phyloP scores from a whole-genome alignment of 345 rosid species.

The Hevea brasiliensis region DNA sequence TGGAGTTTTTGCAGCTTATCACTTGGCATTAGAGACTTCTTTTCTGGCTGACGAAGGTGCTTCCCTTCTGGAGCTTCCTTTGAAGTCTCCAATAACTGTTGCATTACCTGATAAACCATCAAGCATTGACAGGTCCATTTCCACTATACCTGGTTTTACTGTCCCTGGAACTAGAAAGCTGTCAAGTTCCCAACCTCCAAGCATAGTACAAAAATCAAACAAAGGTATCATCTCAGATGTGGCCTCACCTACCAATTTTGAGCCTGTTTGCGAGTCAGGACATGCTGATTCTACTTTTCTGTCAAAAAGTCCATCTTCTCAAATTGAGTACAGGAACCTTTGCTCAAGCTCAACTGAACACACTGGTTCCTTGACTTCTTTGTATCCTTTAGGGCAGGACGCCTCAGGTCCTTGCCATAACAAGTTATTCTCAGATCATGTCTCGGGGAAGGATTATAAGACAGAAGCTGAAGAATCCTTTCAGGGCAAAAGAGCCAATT shows the following conservation, averaged over 20 bases:
- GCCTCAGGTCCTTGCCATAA: conserved; percentile 1
- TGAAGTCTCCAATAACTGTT: conserved; percentile 73
- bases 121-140: conserved; percentile 71
- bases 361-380: conserved; percentile 16
- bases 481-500: neutral
- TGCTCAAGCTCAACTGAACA: conserved; percentile 17
- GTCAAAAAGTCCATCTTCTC: neutral
- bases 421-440: conserved; percentile 1
- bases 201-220: conserved; percentile 15
- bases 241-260: conserved; percentile 31
- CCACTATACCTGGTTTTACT: conserved; percentile 75
- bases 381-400: conserved; percentile 19
- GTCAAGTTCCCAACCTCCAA: conserved; percentile 35
- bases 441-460: neutral
- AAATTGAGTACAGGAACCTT: conserved; percentile 6
- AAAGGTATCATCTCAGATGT: conserved; percentile 19
- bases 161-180: conserved; percentile 51
- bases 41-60: conserved; percentile 94
- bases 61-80: conserved; percentile 54
- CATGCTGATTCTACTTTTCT: conserved; percentile 26
- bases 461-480: neutral
- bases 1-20: conserved; percentile 98
- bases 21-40: conserved; percentile 86
- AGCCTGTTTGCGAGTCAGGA: conserved; percentile 24
- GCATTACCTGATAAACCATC: conserved; percentile 74